A percentile compares a stretch with the other conserved stretches of the same genome.
Conservation (phyloP, 257 asterid genomes). For the Galeopsis tetrahit region DNA sequence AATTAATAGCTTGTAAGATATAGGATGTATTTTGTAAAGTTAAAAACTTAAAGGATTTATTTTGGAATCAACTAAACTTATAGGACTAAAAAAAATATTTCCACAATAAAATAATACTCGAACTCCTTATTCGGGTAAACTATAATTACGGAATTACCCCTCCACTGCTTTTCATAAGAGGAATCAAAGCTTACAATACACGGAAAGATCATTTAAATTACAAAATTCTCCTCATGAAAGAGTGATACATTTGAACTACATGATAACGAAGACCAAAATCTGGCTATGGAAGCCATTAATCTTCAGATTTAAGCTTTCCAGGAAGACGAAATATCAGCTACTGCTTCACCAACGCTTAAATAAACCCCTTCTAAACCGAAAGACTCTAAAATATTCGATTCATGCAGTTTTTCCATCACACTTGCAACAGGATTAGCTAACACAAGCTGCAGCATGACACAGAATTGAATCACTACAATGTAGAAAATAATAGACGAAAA, state of each 20-base stretch:
- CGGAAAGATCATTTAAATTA: constrained; percentile 19
- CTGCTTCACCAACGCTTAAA: constrained; percentile 78
- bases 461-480: constrained; percentile 3
- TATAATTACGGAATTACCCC: background rate
- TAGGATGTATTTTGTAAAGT: too few relatives aligned
- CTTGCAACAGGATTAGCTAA: constrained; percentile 81
- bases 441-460: constrained; percentile 57
- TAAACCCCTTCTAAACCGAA: constrained; percentile 74
- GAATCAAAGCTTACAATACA: background rate
- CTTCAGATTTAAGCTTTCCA: constrained; percentile 62
- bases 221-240: constrained; percentile 31
- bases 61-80: too few relatives aligned
- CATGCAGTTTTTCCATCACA: constrained; percentile 76
- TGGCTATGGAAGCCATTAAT: constrained; percentile 1
- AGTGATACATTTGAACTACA: constrained; percentile 35
- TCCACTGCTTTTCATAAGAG: background rate
- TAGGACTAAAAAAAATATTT: too few relatives aligned
- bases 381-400: constrained; percentile 52
- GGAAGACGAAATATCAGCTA: constrained; percentile 65
- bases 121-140: background rate
- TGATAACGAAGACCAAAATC: background rate
- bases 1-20: too few relatives aligned
- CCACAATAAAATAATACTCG: background rate
- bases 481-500: background rate
- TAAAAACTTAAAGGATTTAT: too few relatives aligned